Base-by-base conservation (phyloP, 257 asterid species). In the Petunia axillaris region DNA sequence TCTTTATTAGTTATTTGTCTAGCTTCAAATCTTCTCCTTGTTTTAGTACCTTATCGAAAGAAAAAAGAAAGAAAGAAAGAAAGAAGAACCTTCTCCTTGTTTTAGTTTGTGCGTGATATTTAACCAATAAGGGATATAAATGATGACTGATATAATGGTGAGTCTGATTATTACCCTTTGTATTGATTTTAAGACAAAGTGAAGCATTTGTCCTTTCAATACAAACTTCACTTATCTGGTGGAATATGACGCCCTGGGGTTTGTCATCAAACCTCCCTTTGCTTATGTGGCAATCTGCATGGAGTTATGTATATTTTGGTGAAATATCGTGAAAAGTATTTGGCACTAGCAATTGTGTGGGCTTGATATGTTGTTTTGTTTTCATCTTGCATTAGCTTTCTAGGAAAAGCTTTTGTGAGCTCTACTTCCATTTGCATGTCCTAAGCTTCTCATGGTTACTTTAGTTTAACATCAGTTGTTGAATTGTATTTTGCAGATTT, bases 401-500 rank as follows among this genome's bases (percentile, higher is more conserved):
- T 40, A 66, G 53, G 6, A 46, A 41, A 66, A 6, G 40, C 54
- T 37, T 40, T 66, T 41, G 3, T n/a, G 38, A 1, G 8, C 53
- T 43, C 8, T 41, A 14, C 15, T 67, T 38, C 4, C 15, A 67
- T 67, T 67, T 67, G 0, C 39, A 6, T n/a, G 41, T 43, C 43
- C 5, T 71, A 36, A 48, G 59, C 59, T 70, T 71, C 60, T 43
- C 8, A 41, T n/a, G 15, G 75, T 35, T 71, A 35, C 5, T 25
- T 16, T 71, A 50, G 35, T 11, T 35, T 71, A 25, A 71, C 62
- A 48, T 50, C 3, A 35, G 60, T 71, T 14, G 5, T 13, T 50
- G 62, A 71, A 60, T 71, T 35, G 77, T 35, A 71, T 71, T 78
- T 78, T 83, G 44, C 95, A 95, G 99, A 92, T 60, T 83, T 95